phyloP scores from a whole-genome alignment of 345 rosid species.

The Theobroma cacao region DNA sequence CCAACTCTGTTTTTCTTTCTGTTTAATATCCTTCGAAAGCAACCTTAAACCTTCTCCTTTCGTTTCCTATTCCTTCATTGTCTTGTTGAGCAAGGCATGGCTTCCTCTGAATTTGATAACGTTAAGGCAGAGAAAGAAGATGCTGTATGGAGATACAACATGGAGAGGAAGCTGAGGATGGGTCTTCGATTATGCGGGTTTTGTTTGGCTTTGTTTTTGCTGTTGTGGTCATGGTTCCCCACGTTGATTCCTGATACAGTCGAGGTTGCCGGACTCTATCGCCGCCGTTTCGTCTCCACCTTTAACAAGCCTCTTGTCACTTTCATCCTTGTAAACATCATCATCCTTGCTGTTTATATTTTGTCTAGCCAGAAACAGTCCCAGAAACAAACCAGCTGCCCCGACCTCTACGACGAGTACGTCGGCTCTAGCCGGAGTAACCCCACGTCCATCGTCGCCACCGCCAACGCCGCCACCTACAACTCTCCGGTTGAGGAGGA shows the following conservation, averaged over 20 bases:
- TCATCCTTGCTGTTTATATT: not conserved
- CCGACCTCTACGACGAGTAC: conserved; percentile 15
- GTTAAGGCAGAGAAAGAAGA: conserved; percentile 16
- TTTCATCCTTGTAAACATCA: conserved; percentile 3
- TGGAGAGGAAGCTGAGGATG: not conserved
- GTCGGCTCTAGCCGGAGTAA: not conserved
- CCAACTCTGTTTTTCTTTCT: not conserved
- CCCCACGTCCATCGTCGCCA: not conserved
- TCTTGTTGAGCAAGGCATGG: conserved; percentile 5
- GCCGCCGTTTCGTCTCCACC: not conserved
- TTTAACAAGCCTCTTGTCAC: not conserved
- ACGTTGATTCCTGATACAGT: not conserved
- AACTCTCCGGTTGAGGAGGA: not conserved
- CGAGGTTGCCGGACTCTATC: not conserved
- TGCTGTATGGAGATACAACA: conserved; percentile 16
- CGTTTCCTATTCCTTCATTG: not conserved
- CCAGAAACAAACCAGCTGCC: not conserved
- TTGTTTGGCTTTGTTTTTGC: not conserved
- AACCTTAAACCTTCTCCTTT: conserved; percentile 10
- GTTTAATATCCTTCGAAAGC: not conserved
- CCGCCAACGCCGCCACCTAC: not conserved
- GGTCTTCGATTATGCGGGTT: not conserved
- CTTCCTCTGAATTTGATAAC: conserved; percentile 5
- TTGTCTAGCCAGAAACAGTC: not conserved
- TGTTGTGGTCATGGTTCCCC: conserved; percentile 4